A percentile compares a stretch with the other conserved stretches of the same genome.
Evolutionary conservation across 768 basidiomycete species (phyloP).

Genomic region (Hygrocybe coccinea): DNA sequence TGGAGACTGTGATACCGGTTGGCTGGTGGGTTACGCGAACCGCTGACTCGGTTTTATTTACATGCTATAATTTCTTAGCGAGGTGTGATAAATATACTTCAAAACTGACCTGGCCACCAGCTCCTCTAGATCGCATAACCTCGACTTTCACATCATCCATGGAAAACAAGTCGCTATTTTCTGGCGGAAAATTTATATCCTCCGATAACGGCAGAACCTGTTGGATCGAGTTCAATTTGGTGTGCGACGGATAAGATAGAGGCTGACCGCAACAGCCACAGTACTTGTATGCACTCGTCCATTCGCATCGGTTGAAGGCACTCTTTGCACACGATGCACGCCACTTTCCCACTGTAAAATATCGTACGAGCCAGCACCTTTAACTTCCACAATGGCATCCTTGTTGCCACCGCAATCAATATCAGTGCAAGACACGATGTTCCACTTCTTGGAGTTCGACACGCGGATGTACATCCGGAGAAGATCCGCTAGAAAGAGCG

Average conservation of each 20-base stretch:
- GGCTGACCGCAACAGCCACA: slow-evolving; percentile 73
- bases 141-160: slow-evolving; percentile 88
- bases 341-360: slow-evolving; percentile 85
- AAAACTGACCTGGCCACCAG: slow-evolving; percentile 80
- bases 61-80: slow-evolving; percentile 56
- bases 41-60: slow-evolving; percentile 98
- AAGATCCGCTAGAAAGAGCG: slow-evolving; percentile 74
- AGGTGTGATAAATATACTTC: not conserved
- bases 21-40: slow-evolving; percentile 91
- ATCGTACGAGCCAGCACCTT: slow-evolving; percentile 76
- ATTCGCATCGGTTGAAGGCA: slow-evolving; percentile 83
- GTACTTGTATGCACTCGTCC: slow-evolving; percentile 93
- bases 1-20: slow-evolving; percentile 90
- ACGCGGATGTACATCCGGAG: slow-evolving; percentile 77
- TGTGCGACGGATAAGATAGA: too few relatives aligned
- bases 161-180: slow-evolving; percentile 50
- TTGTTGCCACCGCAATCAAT: slow-evolving; percentile 62
- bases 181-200: slow-evolving; percentile 51
- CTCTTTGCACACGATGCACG: slow-evolving; percentile 91
- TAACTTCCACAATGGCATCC: slow-evolving; percentile 76
- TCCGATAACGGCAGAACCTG: slow-evolving; percentile 81
- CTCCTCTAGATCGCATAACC: slow-evolving; percentile 95
- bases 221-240: not conserved
- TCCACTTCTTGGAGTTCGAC: slow-evolving; percentile 55
- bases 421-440: slow-evolving; percentile 54